These are phyloP conservation scores for Berberis vulgaris DNA, from an alignment of 164 flowering plant genomes.

Conservation along the genomic window DNA sequence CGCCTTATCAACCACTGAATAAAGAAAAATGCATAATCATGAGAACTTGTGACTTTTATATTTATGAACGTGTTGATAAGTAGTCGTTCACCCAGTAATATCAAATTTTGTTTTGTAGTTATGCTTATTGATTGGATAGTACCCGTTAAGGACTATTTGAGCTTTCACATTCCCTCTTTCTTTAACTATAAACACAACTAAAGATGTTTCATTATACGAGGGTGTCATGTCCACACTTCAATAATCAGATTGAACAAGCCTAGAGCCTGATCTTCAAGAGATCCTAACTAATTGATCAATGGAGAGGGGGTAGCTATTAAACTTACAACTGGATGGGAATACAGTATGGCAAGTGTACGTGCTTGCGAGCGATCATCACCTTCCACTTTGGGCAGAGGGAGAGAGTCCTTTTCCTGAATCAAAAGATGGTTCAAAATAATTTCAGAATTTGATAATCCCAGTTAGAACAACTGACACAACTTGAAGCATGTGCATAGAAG, in stretches of 20 bases:
- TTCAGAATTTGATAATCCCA: neutral
- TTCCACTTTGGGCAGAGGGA: constrained; percentile 73
- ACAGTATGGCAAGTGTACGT: constrained; percentile 77
- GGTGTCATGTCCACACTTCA: no score
- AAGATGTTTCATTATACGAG: no score
- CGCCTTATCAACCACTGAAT: constrained; percentile 94
- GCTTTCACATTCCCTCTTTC: neutral
- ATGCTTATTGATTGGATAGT: no score
- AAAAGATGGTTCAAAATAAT: constrained; percentile 4
- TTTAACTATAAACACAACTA: neutral
- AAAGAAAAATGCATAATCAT: constrained; percentile 5
- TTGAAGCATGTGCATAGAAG: neutral
- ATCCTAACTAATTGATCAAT: neutral
- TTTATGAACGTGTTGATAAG: neutral
- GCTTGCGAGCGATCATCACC: constrained; percentile 85
- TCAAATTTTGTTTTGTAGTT: no score
- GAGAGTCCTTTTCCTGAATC: constrained; percentile 52
- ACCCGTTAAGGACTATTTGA: no score
- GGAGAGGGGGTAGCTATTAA: neutral
- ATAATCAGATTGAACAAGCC: neutral
- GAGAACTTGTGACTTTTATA: neutral
- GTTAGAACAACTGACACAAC: neutral
- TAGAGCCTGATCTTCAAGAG: no score
- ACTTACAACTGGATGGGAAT: constrained; percentile 97
- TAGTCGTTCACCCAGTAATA: no score